Evolutionary conservation across 2,329 filamentous ascomycete genomes (phyloP).

Genomic region (Capronia epimyces): DNA sequence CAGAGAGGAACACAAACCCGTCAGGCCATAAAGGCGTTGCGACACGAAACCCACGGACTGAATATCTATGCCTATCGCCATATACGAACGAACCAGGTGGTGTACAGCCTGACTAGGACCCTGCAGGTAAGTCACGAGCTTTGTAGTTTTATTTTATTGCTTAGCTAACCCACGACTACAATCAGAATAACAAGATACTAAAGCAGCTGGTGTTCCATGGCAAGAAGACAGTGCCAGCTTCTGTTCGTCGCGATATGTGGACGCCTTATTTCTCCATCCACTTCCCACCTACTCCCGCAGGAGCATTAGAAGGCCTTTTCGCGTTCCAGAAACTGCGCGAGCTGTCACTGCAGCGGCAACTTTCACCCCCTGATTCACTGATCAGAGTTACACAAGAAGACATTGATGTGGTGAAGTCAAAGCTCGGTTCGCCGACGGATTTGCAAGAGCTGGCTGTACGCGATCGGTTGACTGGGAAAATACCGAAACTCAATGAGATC

Average conservation of each 20-base stretch:
- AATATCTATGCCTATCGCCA: conserved; percentile 61
- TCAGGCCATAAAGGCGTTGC: conserved; percentile 43
- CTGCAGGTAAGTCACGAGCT: conserved; percentile 51
- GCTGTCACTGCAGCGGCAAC: conserved; percentile 55
- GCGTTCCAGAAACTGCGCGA: conserved; percentile 57
- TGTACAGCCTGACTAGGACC: conserved; percentile 56
- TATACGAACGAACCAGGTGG: conserved; percentile 57
- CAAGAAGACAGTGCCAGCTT: conserved; percentile 57
- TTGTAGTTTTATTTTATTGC: background rate
- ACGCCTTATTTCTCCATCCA: conserved; percentile 54
- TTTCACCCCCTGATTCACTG: conserved; percentile 41
- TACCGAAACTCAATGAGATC: conserved; percentile 40
- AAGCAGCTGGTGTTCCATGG: conserved; percentile 58
- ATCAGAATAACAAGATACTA: conserved; percentile 48
- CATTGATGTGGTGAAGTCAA: conserved; percentile 36
- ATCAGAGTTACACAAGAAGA: conserved; percentile 44
- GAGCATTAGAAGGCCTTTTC: conserved; percentile 44
- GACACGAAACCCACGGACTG: conserved; percentile 48
- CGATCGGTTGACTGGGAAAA: conserved; percentile 36
- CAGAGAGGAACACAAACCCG: conserved; percentile 36
- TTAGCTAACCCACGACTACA: conserved; percentile 7
- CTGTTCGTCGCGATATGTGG: conserved; percentile 59
- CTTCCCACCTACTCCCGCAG: conserved; percentile 44
- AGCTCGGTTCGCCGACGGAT: conserved; percentile 29
- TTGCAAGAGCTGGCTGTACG: conserved; percentile 15